A percentile compares a stretch with the other conserved stretches of the same genome.
Conservation (phyloP, 306 rosid species). For the Parietaria judaica region DNA sequence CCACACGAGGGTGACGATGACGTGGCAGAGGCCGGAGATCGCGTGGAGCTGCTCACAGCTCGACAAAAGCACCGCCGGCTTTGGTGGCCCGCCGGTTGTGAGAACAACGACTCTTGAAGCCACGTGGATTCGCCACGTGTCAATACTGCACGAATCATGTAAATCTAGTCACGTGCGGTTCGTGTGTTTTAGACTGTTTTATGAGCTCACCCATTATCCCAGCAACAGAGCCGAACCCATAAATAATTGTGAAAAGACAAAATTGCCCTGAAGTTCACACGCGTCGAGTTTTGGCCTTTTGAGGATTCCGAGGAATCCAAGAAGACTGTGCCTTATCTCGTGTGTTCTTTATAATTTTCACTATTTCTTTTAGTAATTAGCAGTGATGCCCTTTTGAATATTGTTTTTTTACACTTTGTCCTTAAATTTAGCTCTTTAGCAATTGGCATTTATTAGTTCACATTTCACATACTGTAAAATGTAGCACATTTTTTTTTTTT, state of each 20-base stretch:
- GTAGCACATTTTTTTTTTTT: slow-evolving; percentile 11
- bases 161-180: slow-evolving; percentile 10
- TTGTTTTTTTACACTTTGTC: slow-evolving; percentile 16
- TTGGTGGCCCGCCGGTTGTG: slow-evolving; percentile 21
- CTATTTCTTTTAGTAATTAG: background rate
- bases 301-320: slow-evolving; percentile 12
- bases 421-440: background rate
- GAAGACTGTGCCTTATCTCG: slow-evolving; percentile 19
- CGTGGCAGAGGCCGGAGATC: slow-evolving; percentile 18
- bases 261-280: background rate
- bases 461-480: too few relatives aligned
- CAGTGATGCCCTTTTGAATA: background rate
- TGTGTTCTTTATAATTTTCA: background rate
- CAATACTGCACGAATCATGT: background rate
- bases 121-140: slow-evolving; percentile 11
- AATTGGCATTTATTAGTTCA: too few relatives aligned
- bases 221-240: background rate
- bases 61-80: slow-evolving; percentile 21
- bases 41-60: slow-evolving; percentile 18
- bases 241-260: background rate
- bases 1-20: background rate
- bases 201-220: background rate
- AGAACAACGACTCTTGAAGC: background rate
- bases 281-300: background rate
- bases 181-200: background rate